Base-by-base conservation (phyloP, 306 rosid genomes). In the Styphnolobium japonicum region DNA sequence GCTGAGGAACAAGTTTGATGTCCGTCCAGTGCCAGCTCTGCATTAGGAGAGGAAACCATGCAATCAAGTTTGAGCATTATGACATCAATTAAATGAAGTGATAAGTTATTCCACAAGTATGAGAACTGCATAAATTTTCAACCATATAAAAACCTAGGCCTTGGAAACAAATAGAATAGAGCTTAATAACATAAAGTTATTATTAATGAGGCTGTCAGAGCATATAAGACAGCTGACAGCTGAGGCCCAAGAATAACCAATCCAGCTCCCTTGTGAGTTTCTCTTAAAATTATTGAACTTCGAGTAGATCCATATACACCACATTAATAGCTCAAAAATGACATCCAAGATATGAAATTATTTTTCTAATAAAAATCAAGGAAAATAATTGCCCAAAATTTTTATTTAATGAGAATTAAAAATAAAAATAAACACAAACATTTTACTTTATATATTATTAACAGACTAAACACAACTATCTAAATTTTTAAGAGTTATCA, bases 1-100 rank as follows among this genome's bases (percentile, higher is more conserved):
- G 83, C 83, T 57, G 83, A 68, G 92, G 93, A 80, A 94, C 74
- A 77, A 94, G 58, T 60, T 81, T 79, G 27, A 16, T 57, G 65
- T 62, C 80, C 62, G 87, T 81, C 98, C 97, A 92, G 55, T 84
- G 86, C 97, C 97, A 94, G 80, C 88, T 75, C 98, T 94, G 89
- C 79, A 92, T 77, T 61, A 16, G 64, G 72, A 78, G 76, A 81
- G 76, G 61, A 56, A 85, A 77, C 48, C 67, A 76, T 22, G 49
- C 10, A 5, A 12, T 84, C 79, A 80, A 61, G 40, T 78, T 57
- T 10, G 16, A 68, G 42, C 51, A 27, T 49, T 49, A 55, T 71
- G 6, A 18, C 57, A 60, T 27, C 65, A 73, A 77, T 68, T 9
- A 75, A 51, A 40, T 57, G 25, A 52, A 76, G 65, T 21, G 6